phyloP scores from a whole-genome alignment of 2,329 filamentous ascomycete species.

The Metarhizium robertsii region DNA sequence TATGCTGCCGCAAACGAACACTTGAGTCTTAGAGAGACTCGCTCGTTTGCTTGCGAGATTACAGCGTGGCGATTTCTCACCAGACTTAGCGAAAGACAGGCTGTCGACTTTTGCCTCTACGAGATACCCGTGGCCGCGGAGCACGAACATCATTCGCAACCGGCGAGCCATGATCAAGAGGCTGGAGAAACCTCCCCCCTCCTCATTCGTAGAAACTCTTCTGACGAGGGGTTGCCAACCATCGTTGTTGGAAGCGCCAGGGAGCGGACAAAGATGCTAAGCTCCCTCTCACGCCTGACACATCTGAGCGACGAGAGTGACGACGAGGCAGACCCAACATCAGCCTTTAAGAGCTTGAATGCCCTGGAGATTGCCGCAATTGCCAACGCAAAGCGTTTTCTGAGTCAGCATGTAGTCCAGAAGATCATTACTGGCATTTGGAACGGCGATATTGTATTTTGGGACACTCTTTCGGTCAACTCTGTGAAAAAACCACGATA shows the following conservation, averaged over 20 bases:
- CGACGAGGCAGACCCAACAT: constrained; percentile 52
- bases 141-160: constrained; percentile 7
- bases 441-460: constrained; percentile 81
- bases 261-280: constrained; percentile 40
- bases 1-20: constrained; percentile 56
- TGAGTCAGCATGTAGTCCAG: constrained; percentile 72
- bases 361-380: constrained; percentile 81
- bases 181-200: constrained; percentile 39
- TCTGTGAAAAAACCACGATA: constrained; percentile 67
- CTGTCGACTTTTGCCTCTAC: constrained; percentile 64
- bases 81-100: constrained; percentile 61
- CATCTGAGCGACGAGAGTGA: constrained; percentile 25
- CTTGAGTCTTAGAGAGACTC: constrained; percentile 55
- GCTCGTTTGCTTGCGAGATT: constrained; percentile 69
- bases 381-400: constrained; percentile 73
- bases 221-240: constrained; percentile 11
- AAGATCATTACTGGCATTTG: constrained; percentile 78
- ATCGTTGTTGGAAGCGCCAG: constrained; percentile 27
- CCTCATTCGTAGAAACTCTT: constrained; percentile 24
- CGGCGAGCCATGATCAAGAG: constrained; percentile 25
- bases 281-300: constrained; percentile 47
- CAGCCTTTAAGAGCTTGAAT: constrained; percentile 69
- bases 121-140: constrained; percentile 49
- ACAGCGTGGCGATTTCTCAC: constrained; percentile 72
- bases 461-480: constrained; percentile 66